These are phyloP conservation scores for Populus simonii DNA, from an alignment of 345 rosid genomes.

Conservation along the genomic window DNA sequence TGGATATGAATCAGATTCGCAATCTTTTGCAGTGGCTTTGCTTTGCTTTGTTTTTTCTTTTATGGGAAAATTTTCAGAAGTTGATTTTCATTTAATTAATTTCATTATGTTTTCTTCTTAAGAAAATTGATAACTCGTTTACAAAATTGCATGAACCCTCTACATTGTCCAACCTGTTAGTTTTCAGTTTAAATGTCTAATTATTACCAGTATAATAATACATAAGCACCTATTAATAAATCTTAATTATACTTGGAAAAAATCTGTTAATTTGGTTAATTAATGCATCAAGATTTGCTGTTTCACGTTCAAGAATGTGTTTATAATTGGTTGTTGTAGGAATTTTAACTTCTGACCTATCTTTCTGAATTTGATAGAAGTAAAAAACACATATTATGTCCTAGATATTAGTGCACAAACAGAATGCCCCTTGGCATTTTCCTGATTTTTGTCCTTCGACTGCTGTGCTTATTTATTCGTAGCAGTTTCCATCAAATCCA, in stretches of 20 bases:
- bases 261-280: no score
- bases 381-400: background rate
- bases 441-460: conserved; percentile 1
- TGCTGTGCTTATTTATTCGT: background rate
- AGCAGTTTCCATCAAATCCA: background rate
- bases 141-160: background rate
- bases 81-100: no score
- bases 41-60: no score
- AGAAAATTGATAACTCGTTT: no score
- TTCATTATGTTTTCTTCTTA: no score
- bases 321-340: background rate
- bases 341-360: background rate
- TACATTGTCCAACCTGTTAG: background rate
- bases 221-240: no score
- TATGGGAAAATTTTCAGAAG: no score
- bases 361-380: background rate
- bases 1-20: background rate
- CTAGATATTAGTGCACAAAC: background rate
- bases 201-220: no score
- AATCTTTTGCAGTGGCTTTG: no score
- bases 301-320: background rate
- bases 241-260: no score
- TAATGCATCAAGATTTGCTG: no score
- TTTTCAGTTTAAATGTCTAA: no score
- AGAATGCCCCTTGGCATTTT: conserved; percentile 24